Conservation (phyloP, 192 early-diverging fungal genomes). For the Allomyces arbusculus region DNA sequence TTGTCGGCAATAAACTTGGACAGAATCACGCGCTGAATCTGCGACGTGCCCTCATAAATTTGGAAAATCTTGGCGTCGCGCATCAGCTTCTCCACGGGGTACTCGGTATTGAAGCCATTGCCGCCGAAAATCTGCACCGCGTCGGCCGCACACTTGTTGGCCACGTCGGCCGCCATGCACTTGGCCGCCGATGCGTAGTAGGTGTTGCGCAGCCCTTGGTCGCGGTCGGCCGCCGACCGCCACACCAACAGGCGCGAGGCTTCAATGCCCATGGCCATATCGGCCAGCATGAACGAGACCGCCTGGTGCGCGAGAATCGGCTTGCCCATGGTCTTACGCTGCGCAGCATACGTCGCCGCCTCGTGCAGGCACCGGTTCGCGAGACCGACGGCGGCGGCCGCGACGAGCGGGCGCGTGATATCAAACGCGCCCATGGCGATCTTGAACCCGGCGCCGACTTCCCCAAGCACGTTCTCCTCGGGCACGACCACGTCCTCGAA, state of each 20-base stretch:
- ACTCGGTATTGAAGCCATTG: constrained; percentile 42
- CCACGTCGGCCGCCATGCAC: constrained; percentile 60
- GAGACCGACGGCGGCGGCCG: constrained; percentile 69
- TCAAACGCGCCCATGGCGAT: constrained; percentile 96
- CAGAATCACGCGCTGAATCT: constrained; percentile 86
- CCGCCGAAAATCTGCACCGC: constrained; percentile 95
- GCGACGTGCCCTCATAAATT: constrained; percentile 91
- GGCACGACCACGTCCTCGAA: constrained; percentile 69
- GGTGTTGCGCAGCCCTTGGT: constrained; percentile 72
- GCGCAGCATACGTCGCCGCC: constrained; percentile 64
- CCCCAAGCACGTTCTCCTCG: constrained; percentile 53
- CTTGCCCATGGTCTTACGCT: constrained; percentile 93
- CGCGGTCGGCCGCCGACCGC: constrained; percentile 62
- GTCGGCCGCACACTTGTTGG: constrained; percentile 60
- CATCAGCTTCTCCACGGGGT: constrained; percentile 61
- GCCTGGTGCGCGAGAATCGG: constrained; percentile 72
- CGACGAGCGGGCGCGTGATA: constrained; percentile 76
- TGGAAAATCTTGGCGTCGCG: constrained; percentile 86
- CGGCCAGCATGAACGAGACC: constrained; percentile 82
- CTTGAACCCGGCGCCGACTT: constrained; percentile 74
- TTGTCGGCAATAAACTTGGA: constrained; percentile 56
- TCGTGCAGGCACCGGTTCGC: constrained; percentile 85
- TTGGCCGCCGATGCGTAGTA: constrained; percentile 91
- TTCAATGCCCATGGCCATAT: constrained; percentile 90
- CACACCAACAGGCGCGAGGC: constrained; percentile 71